Evolutionary conservation across 768 basidiomycete genomes (phyloP).

Genomic region (Podaxis sp.): DNA sequence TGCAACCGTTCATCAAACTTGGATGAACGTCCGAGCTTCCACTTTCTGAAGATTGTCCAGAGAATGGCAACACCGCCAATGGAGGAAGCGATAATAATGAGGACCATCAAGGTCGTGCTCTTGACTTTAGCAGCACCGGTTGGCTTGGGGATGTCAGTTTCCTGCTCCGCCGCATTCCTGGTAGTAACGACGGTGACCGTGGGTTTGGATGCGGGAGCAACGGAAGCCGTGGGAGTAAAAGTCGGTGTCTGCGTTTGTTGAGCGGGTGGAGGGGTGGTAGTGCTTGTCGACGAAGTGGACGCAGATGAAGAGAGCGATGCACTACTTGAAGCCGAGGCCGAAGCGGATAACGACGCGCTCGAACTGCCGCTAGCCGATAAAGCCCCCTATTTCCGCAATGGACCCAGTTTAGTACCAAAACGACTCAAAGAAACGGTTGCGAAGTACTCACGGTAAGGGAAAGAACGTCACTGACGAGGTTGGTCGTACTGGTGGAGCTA

Average conservation of each 20-base stretch:
- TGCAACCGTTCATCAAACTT: constrained; percentile 83
- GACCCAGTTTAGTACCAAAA: neutral
- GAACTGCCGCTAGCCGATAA: neutral
- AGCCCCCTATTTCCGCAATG: neutral
- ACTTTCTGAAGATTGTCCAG: constrained; percentile 92
- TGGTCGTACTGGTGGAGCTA: neutral
- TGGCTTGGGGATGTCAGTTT: constrained; percentile 28
- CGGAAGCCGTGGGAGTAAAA: constrained; percentile 21
- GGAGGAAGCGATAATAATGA: constrained; percentile 70
- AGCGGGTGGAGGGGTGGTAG: constrained; percentile 15
- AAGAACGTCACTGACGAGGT: neutral
- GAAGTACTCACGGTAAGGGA: neutral
- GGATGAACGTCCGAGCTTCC: constrained; percentile 82
- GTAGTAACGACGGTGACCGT: constrained; percentile 29
- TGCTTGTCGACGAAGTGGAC: constrained; percentile 16
- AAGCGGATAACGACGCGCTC: constrained; percentile 8
- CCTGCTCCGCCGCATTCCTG: constrained; percentile 26
- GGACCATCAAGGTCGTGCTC: constrained; percentile 51
- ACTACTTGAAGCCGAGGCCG: constrained; percentile 18
- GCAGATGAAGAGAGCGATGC: constrained; percentile 9
- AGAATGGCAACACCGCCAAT: constrained; percentile 69
- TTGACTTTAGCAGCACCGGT: constrained; percentile 31
- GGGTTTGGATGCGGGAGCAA: constrained; percentile 17
- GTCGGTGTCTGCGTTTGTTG: constrained; percentile 6
- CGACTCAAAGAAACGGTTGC: neutral